Evolutionary conservation across 768 basidiomycete genomes (phyloP).

Genomic region (Leucosporidium yakuticum): DNA sequence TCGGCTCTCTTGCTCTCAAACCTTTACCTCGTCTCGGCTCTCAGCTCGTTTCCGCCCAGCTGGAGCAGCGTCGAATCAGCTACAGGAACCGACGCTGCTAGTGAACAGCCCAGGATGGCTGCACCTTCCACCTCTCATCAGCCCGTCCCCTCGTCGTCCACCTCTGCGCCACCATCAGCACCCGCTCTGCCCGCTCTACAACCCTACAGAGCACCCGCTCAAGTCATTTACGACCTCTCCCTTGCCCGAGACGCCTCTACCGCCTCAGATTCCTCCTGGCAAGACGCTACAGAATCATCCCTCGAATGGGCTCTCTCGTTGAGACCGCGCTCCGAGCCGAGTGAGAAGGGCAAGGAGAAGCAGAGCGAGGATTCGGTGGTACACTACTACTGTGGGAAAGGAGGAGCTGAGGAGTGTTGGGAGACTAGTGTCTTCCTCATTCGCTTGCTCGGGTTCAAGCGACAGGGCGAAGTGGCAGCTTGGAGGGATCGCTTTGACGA

Average conservation of each 20-base stretch:
- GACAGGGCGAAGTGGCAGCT: slow-evolving; percentile 51
- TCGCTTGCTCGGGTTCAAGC: slow-evolving; percentile 69
- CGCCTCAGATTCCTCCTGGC: slow-evolving; percentile 20
- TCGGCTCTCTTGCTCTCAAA: no score
- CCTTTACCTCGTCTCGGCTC: no score
- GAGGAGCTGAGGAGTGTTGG: slow-evolving; percentile 51
- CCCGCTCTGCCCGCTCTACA: no score
- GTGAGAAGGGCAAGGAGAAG: slow-evolving; percentile 2
- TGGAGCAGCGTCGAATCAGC: no score
- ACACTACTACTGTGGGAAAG: slow-evolving; percentile 78
- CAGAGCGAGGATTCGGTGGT: background rate
- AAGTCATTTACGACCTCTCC: background rate
- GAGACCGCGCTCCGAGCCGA: background rate
- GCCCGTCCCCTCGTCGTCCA: no score
- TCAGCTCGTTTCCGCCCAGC: no score
- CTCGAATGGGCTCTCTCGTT: slow-evolving; percentile 26
- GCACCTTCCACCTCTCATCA: no score
- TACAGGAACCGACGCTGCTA: no score
- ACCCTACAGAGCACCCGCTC: background rate
- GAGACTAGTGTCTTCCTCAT: slow-evolving; percentile 75
- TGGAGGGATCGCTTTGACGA: slow-evolving; percentile 54
- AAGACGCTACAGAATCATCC: slow-evolving; percentile 20
- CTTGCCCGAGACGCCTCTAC: background rate
- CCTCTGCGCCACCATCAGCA: no score
- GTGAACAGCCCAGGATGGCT: no score